phyloP scores from a whole-genome alignment of 805 yeast genomes.

The Starmerella gropengiesseri region DNA sequence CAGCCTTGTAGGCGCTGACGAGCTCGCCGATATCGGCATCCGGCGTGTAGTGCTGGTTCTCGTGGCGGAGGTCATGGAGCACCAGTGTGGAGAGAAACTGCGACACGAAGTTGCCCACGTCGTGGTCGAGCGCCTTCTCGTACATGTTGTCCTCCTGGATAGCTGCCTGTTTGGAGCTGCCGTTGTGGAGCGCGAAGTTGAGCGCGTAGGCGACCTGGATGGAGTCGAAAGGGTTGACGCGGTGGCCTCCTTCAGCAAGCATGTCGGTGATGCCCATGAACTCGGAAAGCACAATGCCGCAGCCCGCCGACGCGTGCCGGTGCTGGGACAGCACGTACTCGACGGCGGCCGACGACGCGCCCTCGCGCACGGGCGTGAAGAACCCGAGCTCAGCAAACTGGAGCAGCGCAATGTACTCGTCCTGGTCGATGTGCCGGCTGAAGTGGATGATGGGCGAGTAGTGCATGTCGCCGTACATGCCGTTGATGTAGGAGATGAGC shows the following conservation, averaged over 20 bases:
- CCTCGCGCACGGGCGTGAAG: slow-evolving; percentile 86
- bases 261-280: slow-evolving; percentile 74
- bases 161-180: slow-evolving; percentile 32
- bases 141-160: slow-evolving; percentile 34
- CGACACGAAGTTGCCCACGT: slow-evolving; percentile 73
- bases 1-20: slow-evolving; percentile 44
- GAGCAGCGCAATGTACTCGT: slow-evolving; percentile 78
- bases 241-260: slow-evolving; percentile 36
- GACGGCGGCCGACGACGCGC: slow-evolving; percentile 89
- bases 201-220: slow-evolving; percentile 84
- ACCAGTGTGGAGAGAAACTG: slow-evolving; percentile 42
- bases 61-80: slow-evolving; percentile 29
- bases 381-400: slow-evolving; percentile 84
- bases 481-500: slow-evolving; percentile 68
- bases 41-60: slow-evolving; percentile 57
- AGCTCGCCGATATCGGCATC: slow-evolving; percentile 64
- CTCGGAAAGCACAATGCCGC: slow-evolving; percentile 77
- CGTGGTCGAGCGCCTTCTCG: slow-evolving; percentile 45
- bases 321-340: slow-evolving; percentile 80
- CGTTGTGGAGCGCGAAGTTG: slow-evolving; percentile 43
- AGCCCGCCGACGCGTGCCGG: slow-evolving; percentile 13
- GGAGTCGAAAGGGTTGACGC: slow-evolving; percentile 95
- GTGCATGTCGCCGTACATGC: slow-evolving; percentile 71
- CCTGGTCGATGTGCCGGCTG: slow-evolving; percentile 76
- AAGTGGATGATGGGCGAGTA: slow-evolving; percentile 85